Conservation (phyloP, 495 filamentous ascomycete genomes). For the Polyplosphaeria fusca region DNA sequence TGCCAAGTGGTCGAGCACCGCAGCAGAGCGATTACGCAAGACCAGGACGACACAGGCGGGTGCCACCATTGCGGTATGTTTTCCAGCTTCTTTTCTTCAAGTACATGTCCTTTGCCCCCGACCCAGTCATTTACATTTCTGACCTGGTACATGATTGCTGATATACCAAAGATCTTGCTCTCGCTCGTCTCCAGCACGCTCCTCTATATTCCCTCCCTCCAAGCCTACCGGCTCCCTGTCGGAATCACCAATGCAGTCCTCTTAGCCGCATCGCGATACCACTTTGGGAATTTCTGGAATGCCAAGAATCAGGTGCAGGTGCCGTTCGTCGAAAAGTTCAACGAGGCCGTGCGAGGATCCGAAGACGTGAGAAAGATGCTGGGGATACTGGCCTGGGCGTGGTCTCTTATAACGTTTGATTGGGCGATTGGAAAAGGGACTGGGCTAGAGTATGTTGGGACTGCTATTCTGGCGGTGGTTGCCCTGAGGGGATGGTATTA, state of each 20-base stretch:
- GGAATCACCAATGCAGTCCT: conserved; percentile 23
- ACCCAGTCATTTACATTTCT: not conserved
- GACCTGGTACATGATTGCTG: not conserved
- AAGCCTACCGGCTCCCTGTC: conserved; percentile 3
- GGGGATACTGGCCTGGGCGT: conserved; percentile 31
- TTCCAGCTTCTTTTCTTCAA: not conserved
- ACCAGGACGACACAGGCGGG: conserved; percentile 45
- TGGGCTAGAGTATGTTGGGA: not conserved
- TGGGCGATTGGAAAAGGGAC: not conserved
- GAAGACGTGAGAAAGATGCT: conserved; percentile 26
- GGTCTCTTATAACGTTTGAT: conserved; percentile 21
- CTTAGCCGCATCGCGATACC: conserved; percentile 15
- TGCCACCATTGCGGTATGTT: conserved; percentile 39
- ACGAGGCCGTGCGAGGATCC: conserved; percentile 40
- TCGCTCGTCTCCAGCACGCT: conserved; percentile 43
- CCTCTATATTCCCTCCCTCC: conserved; percentile 27
- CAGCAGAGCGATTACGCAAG: conserved; percentile 41
- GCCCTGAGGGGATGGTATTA: too few relatives aligned
- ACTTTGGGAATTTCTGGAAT: conserved; percentile 41
- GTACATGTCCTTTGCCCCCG: not conserved
- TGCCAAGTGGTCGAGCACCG: conserved; percentile 44
- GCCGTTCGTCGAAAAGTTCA: conserved; percentile 41
- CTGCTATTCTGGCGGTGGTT: not conserved
- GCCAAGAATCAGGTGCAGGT: conserved; percentile 34
- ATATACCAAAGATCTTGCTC: conserved; percentile 46